Evolutionary conservation across 1,139 yeast genomes (phyloP), one percentile per base, ranked within the genome.

Genomic region (Kluyveromyces marxianus): DNA sequence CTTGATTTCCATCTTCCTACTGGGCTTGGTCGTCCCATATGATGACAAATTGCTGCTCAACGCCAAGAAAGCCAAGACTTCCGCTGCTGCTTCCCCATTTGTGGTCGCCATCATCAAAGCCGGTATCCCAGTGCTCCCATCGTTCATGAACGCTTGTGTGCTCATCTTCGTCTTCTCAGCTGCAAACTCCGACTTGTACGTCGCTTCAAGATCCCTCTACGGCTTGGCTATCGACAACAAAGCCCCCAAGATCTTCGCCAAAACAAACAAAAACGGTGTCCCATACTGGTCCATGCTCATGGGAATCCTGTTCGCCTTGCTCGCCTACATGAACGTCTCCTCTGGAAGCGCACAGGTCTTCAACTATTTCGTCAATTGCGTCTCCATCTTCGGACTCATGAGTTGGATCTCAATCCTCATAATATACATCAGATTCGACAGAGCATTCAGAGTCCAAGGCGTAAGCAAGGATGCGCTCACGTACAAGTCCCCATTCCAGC

Each of bases 51-150:
- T 69, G 50, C 57, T 48, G 53, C 4, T 58, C 29, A 48, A 53
- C 37, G 72, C 76, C 25, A 62, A 55, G 41, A 51, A 37, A 10
- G 48, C 51, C 30, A 74, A 76, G 32, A 72, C 75, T 10, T 72
- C 77, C 47, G 87, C 87, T 21, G 73, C 83, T 47, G 87, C 90
- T n/a, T 83, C 92, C 21, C 94, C 95, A 38, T 84, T 84, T 60
- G 81, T 74, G 46, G 76, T 77, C 52, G 82, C 82, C 31, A 75
- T 77, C 52, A 70, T 72, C 55, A 80, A 79, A 54, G 84, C 89
- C 4, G 74, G 78, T 4, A 81, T 83, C 50, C 68, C 67, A 0
- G 83, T 74, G 1, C 67, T 83, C 52, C 80, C 83, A 51, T 83
- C 81, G 56, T 71, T 84, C 44, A 71, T 84, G 54, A 84, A 84